Conservation (phyloP, 345 rosid species). For the Euphorbia lathyris region DNA sequence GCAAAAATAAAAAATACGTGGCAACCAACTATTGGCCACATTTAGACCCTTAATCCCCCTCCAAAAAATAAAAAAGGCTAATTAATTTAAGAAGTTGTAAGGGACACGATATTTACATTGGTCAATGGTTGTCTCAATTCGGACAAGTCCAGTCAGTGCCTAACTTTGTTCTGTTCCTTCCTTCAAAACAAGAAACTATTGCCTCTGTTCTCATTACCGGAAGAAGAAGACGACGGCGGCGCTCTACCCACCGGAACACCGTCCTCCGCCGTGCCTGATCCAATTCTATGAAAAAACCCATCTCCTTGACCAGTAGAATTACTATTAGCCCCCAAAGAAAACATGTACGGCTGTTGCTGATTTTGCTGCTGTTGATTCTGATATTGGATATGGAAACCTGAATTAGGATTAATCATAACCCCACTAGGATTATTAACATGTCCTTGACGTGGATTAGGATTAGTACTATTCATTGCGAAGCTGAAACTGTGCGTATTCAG, state of each 20-base stretch:
- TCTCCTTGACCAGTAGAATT: conserved; percentile 10
- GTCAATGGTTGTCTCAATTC: conserved; percentile 20
- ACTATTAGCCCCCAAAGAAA: conserved; percentile 30
- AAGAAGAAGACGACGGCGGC: conserved; percentile 13
- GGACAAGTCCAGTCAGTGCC: conserved; percentile 30
- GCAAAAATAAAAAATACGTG: neutral
- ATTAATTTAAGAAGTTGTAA: conserved; percentile 3
- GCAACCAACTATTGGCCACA: conserved; percentile 14
- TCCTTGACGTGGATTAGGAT: conserved; percentile 19
- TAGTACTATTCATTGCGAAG: conserved; percentile 19
- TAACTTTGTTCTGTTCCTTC: conserved; percentile 30
- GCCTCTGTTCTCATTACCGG: conserved; percentile 33
- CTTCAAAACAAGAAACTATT: conserved; percentile 40
- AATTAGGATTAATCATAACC: conserved; percentile 15
- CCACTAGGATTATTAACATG: conserved; percentile 18
- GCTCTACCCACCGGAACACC: conserved; percentile 19
- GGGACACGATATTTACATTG: conserved; percentile 23
- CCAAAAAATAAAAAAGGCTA: neutral
- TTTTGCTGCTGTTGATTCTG: conserved; percentile 20
- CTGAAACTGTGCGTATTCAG: conserved; percentile 20
- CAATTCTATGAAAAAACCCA: conserved; percentile 29
- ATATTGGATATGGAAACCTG: conserved; percentile 31
- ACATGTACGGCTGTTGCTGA: conserved; percentile 39
- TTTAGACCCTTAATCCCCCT: neutral
- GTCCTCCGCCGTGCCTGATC: conserved; percentile 22